These are phyloP conservation scores for Cicer arietinum DNA, from an alignment of 306 rosid species.

Conservation along the genomic window DNA sequence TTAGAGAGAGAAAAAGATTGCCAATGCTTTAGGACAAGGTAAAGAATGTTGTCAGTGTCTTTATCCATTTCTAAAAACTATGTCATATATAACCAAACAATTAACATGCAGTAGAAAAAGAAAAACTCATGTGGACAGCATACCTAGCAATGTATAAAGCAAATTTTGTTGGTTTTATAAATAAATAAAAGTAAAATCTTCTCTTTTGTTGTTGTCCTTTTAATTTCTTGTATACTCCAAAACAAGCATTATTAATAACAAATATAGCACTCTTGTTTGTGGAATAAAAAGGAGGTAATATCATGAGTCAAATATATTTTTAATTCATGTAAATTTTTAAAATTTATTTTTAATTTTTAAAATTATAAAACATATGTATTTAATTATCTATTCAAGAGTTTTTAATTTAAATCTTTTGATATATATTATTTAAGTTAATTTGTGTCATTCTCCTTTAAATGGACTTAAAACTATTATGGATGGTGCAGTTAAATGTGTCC, in stretches of 20 bases:
- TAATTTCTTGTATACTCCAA: conserved; percentile 1
- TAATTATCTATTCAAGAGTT: too few relatives aligned
- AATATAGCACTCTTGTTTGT: not conserved
- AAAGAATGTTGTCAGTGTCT: conserved; percentile 22
- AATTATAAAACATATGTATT: too few relatives aligned
- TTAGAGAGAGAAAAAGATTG: not conserved
- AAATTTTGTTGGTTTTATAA: not conserved
- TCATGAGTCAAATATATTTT: not conserved
- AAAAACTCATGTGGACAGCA: conserved; percentile 35
- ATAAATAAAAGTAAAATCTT: too few relatives aligned
- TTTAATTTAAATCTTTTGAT: too few relatives aligned
- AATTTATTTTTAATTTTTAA: too few relatives aligned
- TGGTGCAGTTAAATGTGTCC: too few relatives aligned
- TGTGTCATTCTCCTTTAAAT: too few relatives aligned
- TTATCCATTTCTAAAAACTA: conserved; percentile 17
- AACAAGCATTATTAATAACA: not conserved
- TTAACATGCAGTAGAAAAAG: conserved; percentile 18
- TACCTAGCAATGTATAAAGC: conserved; percentile 16
- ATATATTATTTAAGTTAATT: too few relatives aligned
- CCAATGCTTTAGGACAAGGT: conserved; percentile 22
- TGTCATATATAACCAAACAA: conserved; percentile 12
- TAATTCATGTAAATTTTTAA: too few relatives aligned
- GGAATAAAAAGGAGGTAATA: conserved; percentile 1
- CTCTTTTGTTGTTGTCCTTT: not conserved
- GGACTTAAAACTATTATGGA: too few relatives aligned